Conservation (phyloP, 78 protist genomes). For the Dictyostelium intermedium region DNA sequence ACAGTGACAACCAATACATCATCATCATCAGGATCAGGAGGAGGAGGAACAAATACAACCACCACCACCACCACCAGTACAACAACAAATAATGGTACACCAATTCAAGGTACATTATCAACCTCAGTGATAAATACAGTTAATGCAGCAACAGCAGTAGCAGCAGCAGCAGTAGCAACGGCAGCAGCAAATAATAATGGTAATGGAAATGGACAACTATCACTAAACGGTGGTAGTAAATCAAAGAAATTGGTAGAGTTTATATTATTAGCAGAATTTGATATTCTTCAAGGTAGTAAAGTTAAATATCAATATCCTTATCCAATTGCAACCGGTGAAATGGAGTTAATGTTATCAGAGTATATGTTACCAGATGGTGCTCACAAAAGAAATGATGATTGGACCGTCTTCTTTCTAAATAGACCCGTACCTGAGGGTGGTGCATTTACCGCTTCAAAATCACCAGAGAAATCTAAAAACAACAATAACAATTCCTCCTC, state of each 20-base stretch:
- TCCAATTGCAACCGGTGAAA: conserved; percentile 83
- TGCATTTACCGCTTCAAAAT: not conserved
- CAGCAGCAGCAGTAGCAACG: conserved; percentile 17
- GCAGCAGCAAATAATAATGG: not conserved
- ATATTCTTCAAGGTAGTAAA: conserved; percentile 85
- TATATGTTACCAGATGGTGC: conserved; percentile 94
- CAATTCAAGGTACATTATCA: conserved; percentile 8
- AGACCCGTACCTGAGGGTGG: conserved; percentile 73
- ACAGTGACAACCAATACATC: not conserved
- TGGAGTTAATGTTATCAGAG: conserved; percentile 85
- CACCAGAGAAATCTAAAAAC: conserved; percentile 19
- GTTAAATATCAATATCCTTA: conserved; percentile 79
- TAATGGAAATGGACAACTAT: not conserved
- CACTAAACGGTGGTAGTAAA: not conserved
- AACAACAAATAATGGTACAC: not conserved
- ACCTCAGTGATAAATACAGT: not conserved
- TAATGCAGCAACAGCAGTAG: conserved; percentile 1
- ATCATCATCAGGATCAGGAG: not conserved
- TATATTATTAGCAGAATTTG: conserved; percentile 90
- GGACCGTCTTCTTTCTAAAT: conserved; percentile 90
- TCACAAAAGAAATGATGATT: conserved; percentile 90
- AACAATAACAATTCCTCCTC: not conserved
- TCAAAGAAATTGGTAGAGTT: conserved; percentile 65
- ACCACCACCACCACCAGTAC: not conserved
- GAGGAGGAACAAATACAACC: not conserved